Conservation (phyloP, 805 yeast species). For the Brettanomyces sp. region DNA sequence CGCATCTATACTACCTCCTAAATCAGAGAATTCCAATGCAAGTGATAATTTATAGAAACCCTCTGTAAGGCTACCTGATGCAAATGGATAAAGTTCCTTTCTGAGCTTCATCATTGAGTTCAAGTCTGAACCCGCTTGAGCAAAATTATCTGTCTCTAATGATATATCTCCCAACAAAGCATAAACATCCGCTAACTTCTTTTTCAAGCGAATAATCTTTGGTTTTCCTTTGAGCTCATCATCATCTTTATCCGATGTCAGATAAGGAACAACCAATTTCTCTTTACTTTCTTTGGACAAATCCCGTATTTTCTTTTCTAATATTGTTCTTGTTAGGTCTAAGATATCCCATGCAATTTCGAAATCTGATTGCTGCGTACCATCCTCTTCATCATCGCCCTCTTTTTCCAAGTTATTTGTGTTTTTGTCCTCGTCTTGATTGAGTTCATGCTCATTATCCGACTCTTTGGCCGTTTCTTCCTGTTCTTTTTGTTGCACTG, state of each 20-base stretch:
- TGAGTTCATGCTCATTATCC: constrained; percentile 15
- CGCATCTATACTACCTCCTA: constrained; percentile 40
- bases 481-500: constrained; percentile 24
- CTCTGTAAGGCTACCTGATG: constrained; percentile 58
- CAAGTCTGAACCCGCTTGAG: constrained; percentile 68
- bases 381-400: constrained; percentile 11
- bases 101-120: constrained; percentile 46
- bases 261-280: constrained; percentile 9
- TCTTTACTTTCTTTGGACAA: neutral
- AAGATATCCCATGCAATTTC: constrained; percentile 84
- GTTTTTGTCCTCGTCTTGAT: constrained; percentile 15
- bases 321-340: constrained; percentile 66
- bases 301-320: constrained; percentile 29
- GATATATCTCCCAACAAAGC: constrained; percentile 85
- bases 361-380: constrained; percentile 48
- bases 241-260: constrained; percentile 13
- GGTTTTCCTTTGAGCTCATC: constrained; percentile 4
- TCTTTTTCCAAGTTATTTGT: constrained; percentile 8
- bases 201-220: constrained; percentile 5
- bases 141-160: constrained; percentile 79
- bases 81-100: constrained; percentile 38
- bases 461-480: constrained; percentile 24
- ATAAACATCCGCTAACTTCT: constrained; percentile 62
- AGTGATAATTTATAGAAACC: constrained; percentile 73
- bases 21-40: constrained; percentile 62